Base-by-base conservation (phyloP, 768 basidiomycete species). In the Calocybe gangraenosa region DNA sequence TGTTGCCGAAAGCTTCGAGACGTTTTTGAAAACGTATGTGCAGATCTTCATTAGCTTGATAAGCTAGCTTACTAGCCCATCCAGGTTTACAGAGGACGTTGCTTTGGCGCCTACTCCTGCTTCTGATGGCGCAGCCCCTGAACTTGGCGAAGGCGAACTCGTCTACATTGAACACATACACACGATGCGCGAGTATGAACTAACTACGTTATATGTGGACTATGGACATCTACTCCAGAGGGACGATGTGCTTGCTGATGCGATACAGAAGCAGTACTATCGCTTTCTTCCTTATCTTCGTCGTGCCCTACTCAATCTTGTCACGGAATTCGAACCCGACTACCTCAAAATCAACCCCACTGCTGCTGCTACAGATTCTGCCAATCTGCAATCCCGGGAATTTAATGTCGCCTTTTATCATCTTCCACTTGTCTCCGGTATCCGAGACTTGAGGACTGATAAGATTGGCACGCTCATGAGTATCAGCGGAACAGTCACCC, bases 401-500 rank as follows among this genome's bases (percentile, higher is more conserved):
- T 99, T 99, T 64, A 85, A 80, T 57, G 82, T 98, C 44, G 94
- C 95, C 2, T 97, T 99, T 62, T 94, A 97, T 65, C 87, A 92
- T 57, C 75, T 99, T 8, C 92, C 93, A 9, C 72, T 99, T 30
- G 90, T 94, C 11, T 92, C 90, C 37, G 92, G 93, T 4, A 99
- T 99, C 46, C 87, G 96, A 13, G 91, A 95, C 55, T 71, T 99
- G 23, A 76, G 87, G 56, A 97, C 93, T 35, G 91, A 92, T 53
- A 87, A 87, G 64, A 96, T 98, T 47, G 96, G 96, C 15, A 90
- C 87, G 2, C 71, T 99, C 48, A 86, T 94, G 79, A 86, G 87
- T 59, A 95, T 99, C 65, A 89, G 88, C 54, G 96, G 96, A 13
- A 99, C 96, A 0, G 95, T 98, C 30, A 98, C 96, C 1, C 78